Conservation (phyloP, 768 basidiomycete genomes). For the Boletellus ananiceps region DNA sequence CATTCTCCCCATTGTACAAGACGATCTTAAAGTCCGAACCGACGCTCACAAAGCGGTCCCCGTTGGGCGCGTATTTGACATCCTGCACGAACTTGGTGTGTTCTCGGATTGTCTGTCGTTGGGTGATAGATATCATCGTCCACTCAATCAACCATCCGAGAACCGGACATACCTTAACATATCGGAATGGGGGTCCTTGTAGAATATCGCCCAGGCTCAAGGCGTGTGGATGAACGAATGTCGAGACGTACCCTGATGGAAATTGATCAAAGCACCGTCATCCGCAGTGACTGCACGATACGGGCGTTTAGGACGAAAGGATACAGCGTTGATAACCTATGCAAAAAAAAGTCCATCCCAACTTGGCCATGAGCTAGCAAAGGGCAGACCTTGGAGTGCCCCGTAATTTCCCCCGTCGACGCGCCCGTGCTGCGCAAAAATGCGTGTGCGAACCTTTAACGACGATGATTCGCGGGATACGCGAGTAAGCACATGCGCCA, state of each 20-base stretch:
- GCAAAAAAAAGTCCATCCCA: neutral
- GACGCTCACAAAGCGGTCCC: conserved; percentile 80
- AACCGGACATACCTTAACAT: conserved; percentile 55
- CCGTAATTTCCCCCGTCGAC: conserved; percentile 82
- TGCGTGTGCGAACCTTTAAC: conserved; percentile 67
- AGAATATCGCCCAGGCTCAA: neutral
- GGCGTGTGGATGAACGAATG: neutral
- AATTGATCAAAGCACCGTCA: conserved; percentile 77
- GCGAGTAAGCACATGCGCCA: neutral
- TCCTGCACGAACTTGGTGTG: conserved; percentile 94
- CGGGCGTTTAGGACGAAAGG: conserved; percentile 83
- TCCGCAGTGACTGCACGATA: conserved; percentile 87
- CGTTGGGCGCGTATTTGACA: conserved; percentile 75
- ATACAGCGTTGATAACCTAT: conserved; percentile 81
- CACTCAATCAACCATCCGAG: neutral
- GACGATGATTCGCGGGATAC: neutral
- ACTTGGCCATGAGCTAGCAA: neutral
- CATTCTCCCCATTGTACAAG: conserved; percentile 86
- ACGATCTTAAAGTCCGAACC: conserved; percentile 87
- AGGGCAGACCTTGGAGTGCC: conserved; percentile 73
- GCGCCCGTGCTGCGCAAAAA: conserved; percentile 83
- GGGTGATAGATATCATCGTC: neutral
- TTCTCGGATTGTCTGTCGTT: conserved; percentile 67
- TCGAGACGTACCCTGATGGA: conserved; percentile 62
- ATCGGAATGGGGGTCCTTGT: conserved; percentile 82